These are phyloP conservation scores for Neofusicoccum cordaticola DNA, from an alignment of 2,329 filamentous ascomycete species.

Conservation along the genomic window DNA sequence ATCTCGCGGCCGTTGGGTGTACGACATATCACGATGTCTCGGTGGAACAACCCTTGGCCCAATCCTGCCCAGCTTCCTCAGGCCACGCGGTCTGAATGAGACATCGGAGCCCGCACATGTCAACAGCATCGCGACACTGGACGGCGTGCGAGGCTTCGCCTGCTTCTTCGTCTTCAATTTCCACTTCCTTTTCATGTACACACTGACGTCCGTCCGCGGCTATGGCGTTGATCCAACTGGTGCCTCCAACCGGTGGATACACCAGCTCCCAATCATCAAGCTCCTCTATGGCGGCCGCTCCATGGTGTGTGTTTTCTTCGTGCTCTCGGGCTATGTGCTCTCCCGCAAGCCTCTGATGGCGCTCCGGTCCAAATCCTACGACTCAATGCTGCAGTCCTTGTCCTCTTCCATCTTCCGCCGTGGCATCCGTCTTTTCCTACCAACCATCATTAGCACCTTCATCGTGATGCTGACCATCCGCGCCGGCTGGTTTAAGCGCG, in stretches of 20 bases:
- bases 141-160: conserved; percentile 65
- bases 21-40: background rate
- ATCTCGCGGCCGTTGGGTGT: conserved; percentile 7
- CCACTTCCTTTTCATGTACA: conserved; percentile 58
- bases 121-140: conserved; percentile 38
- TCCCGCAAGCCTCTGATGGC: conserved; percentile 45
- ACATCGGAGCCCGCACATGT: background rate
- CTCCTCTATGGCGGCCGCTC: conserved; percentile 58
- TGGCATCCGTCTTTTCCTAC: conserved; percentile 51
- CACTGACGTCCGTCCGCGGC: conserved; percentile 52
- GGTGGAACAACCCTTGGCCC: conserved; percentile 1
- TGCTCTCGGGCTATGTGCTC: conserved; percentile 54
- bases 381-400: conserved; percentile 42
- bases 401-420: conserved; percentile 51
- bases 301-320: conserved; percentile 56
- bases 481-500: conserved; percentile 23
- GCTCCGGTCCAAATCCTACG: conserved; percentile 42
- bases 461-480: conserved; percentile 25
- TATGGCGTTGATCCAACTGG: conserved; percentile 43
- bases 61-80: conserved; percentile 11
- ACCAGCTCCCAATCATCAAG: conserved; percentile 55
- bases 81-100: background rate
- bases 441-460: conserved; percentile 56
- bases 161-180: conserved; percentile 62
- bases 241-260: conserved; percentile 48